Conservation (phyloP, 225 moss, liverwort and hornwort genomes). For the Bryoerythrophyllum caledonicum region DNA sequence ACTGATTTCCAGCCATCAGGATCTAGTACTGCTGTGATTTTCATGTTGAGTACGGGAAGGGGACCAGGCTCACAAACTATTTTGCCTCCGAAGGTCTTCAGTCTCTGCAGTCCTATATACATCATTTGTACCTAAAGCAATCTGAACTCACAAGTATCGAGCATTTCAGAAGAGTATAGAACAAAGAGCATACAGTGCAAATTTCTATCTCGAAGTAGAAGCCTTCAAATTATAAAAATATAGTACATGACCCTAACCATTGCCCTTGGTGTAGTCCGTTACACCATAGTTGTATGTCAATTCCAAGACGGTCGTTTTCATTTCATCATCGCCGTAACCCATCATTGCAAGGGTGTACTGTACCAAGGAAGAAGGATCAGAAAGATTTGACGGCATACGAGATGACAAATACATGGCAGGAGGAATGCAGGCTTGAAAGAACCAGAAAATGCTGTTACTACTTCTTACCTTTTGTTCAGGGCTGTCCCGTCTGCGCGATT, state of each 20-base stretch:
- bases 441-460: background rate
- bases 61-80: constrained; percentile 84
- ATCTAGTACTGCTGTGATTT: constrained; percentile 82
- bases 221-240: background rate
- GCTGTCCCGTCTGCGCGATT: constrained; percentile 63
- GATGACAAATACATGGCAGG: background rate
- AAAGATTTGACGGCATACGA: background rate
- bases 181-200: constrained; percentile 1
- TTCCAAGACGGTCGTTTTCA: constrained; percentile 83
- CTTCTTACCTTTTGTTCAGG: constrained; percentile 72
- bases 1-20: constrained; percentile 99
- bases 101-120: constrained; percentile 96
- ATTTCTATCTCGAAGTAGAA: background rate
- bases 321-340: constrained; percentile 83
- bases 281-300: constrained; percentile 93
- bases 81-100: constrained; percentile 62
- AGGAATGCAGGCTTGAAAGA: too few relatives aligned
- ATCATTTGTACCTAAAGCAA: constrained; percentile 92
- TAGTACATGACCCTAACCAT: constrained; percentile 85
- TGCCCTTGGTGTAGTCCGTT: constrained; percentile 88
- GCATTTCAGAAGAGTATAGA: background rate
- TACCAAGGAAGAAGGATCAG: constrained; percentile 13
- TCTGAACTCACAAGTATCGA: constrained; percentile 40
- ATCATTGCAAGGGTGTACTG: constrained; percentile 87
- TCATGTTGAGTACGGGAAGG: constrained; percentile 84